A percentile compares a stretch with the other conserved stretches of the same genome.
These are phyloP conservation scores for Cyberlindnera maritima DNA, from an alignment of 805 yeast genomes.

Conservation along the genomic window DNA sequence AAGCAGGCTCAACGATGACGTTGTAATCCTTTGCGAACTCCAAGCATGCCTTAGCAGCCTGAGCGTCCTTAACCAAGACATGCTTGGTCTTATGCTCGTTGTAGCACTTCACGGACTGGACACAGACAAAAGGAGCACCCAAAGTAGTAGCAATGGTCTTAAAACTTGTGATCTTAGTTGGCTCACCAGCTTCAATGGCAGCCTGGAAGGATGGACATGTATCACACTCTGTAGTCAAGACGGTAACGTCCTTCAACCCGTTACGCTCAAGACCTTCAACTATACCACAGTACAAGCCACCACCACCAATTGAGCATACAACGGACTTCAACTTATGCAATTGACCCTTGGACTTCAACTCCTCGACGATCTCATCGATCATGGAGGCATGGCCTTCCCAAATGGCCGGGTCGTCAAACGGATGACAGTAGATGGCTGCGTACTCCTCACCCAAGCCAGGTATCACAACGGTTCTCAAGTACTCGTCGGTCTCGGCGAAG, in stretches of 20 bases:
- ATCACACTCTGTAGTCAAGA: constrained; percentile 55
- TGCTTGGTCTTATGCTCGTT: constrained; percentile 38
- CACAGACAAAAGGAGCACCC: constrained; percentile 57
- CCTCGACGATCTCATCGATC: constrained; percentile 41
- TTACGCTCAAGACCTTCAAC: constrained; percentile 41
- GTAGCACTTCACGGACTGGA: constrained; percentile 45
- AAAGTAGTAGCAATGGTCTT: constrained; percentile 62
- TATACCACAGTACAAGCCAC: constrained; percentile 55
- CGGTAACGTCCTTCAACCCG: constrained; percentile 36
- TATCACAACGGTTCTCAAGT: constrained; percentile 33
- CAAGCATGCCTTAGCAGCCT: constrained; percentile 54
- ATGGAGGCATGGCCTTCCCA: constrained; percentile 54
- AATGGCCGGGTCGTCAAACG: constrained; percentile 46
- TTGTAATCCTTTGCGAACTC: constrained; percentile 49
- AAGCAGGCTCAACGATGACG: constrained; percentile 63
- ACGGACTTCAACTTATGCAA: constrained; percentile 38
- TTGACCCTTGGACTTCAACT: constrained; percentile 25
- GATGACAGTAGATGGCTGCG: constrained; percentile 50
- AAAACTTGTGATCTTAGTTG: constrained; percentile 39
- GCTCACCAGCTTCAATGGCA: constrained; percentile 45
- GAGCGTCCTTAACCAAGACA: constrained; percentile 47
- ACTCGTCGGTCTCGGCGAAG: constrained; percentile 49
- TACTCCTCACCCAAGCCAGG: constrained; percentile 21
- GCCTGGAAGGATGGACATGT: constrained; percentile 57
- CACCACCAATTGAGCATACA: constrained; percentile 58